Conservation (phyloP, 2,329 filamentous ascomycete species). For the Pseudogymnoascus sp. region DNA sequence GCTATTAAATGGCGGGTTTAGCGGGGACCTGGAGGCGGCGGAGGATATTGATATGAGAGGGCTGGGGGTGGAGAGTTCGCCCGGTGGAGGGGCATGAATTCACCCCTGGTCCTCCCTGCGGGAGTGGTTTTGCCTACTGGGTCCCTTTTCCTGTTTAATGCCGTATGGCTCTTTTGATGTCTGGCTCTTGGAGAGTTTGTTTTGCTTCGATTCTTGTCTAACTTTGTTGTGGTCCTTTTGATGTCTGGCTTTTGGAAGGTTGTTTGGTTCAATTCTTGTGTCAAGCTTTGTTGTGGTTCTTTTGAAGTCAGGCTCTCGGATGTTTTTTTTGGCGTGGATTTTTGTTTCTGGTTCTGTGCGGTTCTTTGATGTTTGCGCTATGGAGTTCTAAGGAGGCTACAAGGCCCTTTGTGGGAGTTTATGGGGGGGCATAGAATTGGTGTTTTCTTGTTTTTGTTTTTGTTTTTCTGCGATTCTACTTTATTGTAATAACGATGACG, state of each 20-base stretch:
- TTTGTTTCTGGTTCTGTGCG: not conserved
- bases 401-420: not conserved
- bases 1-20: conserved; percentile 60
- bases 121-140: no score
- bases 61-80: not conserved
- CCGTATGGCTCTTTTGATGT: not conserved
- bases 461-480: not conserved
- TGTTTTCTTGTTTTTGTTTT: not conserved
- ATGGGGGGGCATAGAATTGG: not conserved
- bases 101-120: not conserved
- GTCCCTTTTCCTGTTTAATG: no score
- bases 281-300: no score
- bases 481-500: not conserved
- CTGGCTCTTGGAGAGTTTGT: no score
- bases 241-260: no score
- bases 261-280: no score
- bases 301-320: not conserved
- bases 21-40: conserved; percentile 26
- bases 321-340: not conserved
- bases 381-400: not conserved
- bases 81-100: not conserved
- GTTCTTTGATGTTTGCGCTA: not conserved
- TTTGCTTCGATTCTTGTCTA: no score
- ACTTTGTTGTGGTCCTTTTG: no score
- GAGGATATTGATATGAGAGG: conserved; percentile 1